Evolutionary conservation across 1,139 yeast species (phyloP), one percentile per base, ranked within the genome.

Genomic region (Yamadazyma membranifaciens): DNA sequence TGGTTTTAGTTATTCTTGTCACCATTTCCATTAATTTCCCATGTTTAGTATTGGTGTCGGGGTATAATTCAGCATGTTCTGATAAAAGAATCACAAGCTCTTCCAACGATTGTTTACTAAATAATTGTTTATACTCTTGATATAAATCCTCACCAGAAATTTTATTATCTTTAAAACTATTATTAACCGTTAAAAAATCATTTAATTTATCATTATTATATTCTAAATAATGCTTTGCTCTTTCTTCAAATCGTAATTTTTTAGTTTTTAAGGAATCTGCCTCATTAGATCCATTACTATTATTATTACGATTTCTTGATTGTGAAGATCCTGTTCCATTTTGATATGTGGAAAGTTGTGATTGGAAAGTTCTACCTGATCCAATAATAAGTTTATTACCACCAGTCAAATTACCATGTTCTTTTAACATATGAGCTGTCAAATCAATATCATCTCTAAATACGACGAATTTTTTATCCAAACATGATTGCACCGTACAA

Each of bases 391-490:
- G 53, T 35, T 69, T 54, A 26, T 63, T 67, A 38, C 71, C 73
- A 1, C 75, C 74, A n/a, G 79, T 74, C 50, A 50, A 50, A 3
- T 79, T 78, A 4, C 91, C 84, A 61, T 92, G 98, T 48, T 85
- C 92, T 49, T 81, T 80, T 39, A 88, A 66, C 83, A 88, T 83
- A 60, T 92, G 98, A 2, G 95, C 94, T 38, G 87, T 83, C 39
- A 92, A 68, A 53, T 89, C 98, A 46, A 89, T 66, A 44, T 87
- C 95, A 49, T 89, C 92, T 25, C 83, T 76, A 57, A 92, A 92
- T 1, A 92, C 98, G 28, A 94, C 94, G 64, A 92, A 91, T 59
- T 87, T 84, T 58, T 86, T 81, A 43, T 91, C 98, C 38, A 91
- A 65, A 63, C 99, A 92, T n/a, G 76, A 56, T 35, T 80, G 86